Base-by-base conservation (phyloP, 2,329 filamentous ascomycete genomes). In the Penicillium griseofulvum region DNA sequence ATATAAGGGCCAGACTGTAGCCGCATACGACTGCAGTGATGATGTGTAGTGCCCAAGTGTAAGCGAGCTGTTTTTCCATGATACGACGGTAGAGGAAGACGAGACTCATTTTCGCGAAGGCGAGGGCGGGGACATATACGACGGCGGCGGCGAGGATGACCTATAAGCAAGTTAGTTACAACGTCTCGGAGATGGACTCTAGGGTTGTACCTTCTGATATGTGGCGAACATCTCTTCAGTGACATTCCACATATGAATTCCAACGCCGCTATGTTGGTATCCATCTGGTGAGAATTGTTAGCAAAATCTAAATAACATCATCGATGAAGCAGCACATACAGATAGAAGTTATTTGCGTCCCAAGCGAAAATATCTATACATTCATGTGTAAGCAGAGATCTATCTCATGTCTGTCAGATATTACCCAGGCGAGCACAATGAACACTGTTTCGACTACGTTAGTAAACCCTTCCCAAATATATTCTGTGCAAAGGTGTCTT, bases 61-160 rank as follows among this genome's bases (percentile, higher is more conserved):
- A 67, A 6, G 51, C 2, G 0, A 31, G 10, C 8, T 60, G 52
- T 36, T 46, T 55, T 41, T 53, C 46, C 33, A 65, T 42, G 8
- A 67, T 59, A 8, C 62, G 63, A 49, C 63, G 55, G 50, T 66
- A 67, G 39, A 67, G 62, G 36, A 67, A 63, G 9, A 67, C 57
- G 3, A 67, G 59, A 39, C 51, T 58, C 36, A 60, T 49, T 52
- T 67, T 67, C 39, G 65, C 65, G 36, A 65, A 57, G 16, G 54
- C 61, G 11, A 67, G 60, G 19, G 59, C 56, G 4, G 63, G 61
- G 10, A 67, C 55, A 47, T 67, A 67, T 43, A 66, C 48, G 12
- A 66, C 41, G 5, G 59, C 57, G 12, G 60, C 61, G 24, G 56
- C 48, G 37, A 65, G 56, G 12, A 64, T 39, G 24, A 54, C 48